Conservation (phyloP, 2,329 filamentous ascomycete genomes). For the Phialophora macrospora region DNA sequence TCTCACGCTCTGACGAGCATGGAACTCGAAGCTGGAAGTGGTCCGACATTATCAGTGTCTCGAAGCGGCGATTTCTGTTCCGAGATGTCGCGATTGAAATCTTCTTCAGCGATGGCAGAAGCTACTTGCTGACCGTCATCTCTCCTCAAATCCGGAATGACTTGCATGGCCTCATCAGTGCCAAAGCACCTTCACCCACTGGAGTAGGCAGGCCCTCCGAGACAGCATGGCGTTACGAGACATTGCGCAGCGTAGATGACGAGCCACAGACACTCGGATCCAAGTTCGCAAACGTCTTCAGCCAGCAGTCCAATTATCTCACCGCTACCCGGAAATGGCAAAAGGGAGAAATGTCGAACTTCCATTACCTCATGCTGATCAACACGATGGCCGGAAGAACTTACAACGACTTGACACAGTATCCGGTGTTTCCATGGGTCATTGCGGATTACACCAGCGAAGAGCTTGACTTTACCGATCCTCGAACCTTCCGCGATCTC, state of each 20-base stretch:
- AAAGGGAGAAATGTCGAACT: constrained; percentile 94
- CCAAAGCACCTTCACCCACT: constrained; percentile 66
- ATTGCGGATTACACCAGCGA: constrained; percentile 94
- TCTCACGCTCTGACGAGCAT: constrained; percentile 64
- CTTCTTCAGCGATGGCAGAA: constrained; percentile 95
- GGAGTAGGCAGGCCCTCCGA: constrained; percentile 76
- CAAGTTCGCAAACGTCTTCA: constrained; percentile 91
- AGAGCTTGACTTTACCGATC: constrained; percentile 83
- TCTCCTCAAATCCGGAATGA: constrained; percentile 76
- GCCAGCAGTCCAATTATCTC: constrained; percentile 76
- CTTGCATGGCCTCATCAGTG: constrained; percentile 74
- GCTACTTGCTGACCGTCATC: constrained; percentile 87
- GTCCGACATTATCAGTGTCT: constrained; percentile 92
- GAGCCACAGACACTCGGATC: constrained; percentile 73
- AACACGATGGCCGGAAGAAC: constrained; percentile 97
- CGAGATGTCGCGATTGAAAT: constrained; percentile 95
- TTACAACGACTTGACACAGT: constrained; percentile 97
- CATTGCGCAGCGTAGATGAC: constrained; percentile 71
- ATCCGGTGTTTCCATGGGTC: constrained; percentile 97
- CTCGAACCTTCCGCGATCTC: constrained; percentile 83
- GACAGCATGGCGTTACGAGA: constrained; percentile 89
- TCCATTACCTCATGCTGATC: constrained; percentile 97
- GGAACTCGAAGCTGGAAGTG: constrained; percentile 91
- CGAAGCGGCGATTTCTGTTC: constrained; percentile 92
- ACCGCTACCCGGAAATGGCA: constrained; percentile 89